These are phyloP conservation scores for Pichia sp. DNA, from an alignment of 1,139 yeast genomes.

Conservation along the genomic window DNA sequence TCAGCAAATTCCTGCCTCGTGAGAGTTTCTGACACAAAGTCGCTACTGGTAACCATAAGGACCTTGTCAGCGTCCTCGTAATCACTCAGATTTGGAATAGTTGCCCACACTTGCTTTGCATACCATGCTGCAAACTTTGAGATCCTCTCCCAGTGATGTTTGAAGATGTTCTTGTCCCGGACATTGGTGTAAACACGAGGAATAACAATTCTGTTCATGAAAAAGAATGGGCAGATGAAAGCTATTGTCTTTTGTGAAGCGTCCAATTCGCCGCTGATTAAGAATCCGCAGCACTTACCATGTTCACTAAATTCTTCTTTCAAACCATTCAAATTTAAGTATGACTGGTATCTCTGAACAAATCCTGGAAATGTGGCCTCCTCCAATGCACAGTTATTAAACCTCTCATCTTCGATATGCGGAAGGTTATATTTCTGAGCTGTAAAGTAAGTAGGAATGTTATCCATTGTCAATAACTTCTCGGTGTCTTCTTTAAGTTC, in stretches of 20 bases:
- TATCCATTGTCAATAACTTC: neutral
- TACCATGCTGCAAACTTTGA: conserved; percentile 3
- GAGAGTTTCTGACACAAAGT: conserved; percentile 3
- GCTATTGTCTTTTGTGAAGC: conserved; percentile 4
- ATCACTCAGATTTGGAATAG: neutral
- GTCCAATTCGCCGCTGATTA: neutral
- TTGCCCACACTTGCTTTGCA: conserved; percentile 4
- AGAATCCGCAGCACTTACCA: conserved; percentile 6
- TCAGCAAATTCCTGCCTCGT: neutral
- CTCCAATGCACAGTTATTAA: conserved; percentile 2
- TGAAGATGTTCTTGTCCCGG: neutral
- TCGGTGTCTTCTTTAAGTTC: neutral
- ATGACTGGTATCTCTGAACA: conserved; percentile 3
- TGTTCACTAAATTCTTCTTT: neutral
- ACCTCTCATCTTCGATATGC: neutral
- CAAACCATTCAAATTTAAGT: conserved; percentile 1
- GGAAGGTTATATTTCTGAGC: conserved; percentile 1
- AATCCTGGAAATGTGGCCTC: neutral
- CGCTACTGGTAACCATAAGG: conserved; percentile 5
- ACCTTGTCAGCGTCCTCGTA: neutral
- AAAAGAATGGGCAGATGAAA: conserved; percentile 6
- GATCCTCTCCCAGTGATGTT: conserved; percentile 6
- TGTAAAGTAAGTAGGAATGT: conserved; percentile 3
- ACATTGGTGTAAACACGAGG: conserved; percentile 7
- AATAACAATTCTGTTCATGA: conserved; percentile 1